These are phyloP conservation scores for Fusarium sp. DNA, from an alignment of 2,329 filamentous ascomycete species.

Conservation along the genomic window DNA sequence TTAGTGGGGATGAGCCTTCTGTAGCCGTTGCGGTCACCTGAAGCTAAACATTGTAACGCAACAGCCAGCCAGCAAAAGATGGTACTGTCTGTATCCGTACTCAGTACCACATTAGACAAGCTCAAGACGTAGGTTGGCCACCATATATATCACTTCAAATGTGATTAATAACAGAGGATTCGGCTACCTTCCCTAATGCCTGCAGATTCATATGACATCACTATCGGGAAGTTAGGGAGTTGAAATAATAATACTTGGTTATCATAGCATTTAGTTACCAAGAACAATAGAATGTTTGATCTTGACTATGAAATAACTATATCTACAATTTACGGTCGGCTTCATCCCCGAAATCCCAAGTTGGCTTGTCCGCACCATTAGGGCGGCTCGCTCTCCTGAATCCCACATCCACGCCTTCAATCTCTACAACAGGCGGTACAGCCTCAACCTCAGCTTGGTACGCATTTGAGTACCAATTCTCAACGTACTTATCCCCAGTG, in stretches of 20 bases:
- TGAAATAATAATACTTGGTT: too few relatives aligned
- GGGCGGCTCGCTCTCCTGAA: conserved; percentile 59
- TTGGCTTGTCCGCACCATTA: conserved; percentile 70
- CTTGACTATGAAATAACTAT: background rate
- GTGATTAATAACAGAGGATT: too few relatives aligned
- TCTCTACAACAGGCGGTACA: conserved; percentile 60
- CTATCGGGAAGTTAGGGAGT: too few relatives aligned
- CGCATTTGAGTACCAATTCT: conserved; percentile 40
- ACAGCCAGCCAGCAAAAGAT: background rate
- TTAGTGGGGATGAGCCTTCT: background rate
- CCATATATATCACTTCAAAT: background rate
- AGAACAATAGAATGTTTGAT: background rate
- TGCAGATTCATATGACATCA: too few relatives aligned
- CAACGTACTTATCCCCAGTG: conserved; percentile 23
- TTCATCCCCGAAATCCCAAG: conserved; percentile 62
- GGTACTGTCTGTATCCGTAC: too few relatives aligned
- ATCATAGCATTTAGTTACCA: too few relatives aligned
- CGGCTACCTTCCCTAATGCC: too few relatives aligned
- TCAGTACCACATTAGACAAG: background rate
- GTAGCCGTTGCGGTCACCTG: background rate
- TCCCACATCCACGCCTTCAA: conserved; percentile 60
- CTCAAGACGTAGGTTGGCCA: background rate
- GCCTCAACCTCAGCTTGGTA: conserved; percentile 54
- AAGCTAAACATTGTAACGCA: too few relatives aligned
- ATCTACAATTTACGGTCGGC: conserved; percentile 21